A percentile compares a stretch with the other conserved stretches of the same genome.
These are phyloP conservation scores for Trifolium dubium DNA, from an alignment of 306 rosid genomes.

Conservation along the genomic window DNA sequence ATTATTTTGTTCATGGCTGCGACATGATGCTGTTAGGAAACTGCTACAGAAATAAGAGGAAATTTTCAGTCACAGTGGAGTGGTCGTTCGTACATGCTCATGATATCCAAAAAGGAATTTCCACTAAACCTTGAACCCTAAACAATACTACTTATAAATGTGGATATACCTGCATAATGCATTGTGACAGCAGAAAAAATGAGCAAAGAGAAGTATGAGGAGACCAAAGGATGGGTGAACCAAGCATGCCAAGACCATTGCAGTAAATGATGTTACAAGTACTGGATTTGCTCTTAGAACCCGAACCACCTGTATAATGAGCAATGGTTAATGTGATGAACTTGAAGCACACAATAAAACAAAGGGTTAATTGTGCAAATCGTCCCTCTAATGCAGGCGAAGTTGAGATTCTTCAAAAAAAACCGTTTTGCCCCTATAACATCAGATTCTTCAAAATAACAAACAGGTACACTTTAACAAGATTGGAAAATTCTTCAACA, in stretches of 20 bases:
- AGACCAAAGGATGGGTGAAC: slow-evolving; percentile 88
- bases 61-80: slow-evolving; percentile 46
- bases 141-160: slow-evolving; percentile 26
- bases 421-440: too few relatives aligned
- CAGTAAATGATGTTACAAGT: slow-evolving; percentile 66
- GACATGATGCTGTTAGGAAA: slow-evolving; percentile 83
- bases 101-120: slow-evolving; percentile 5
- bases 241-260: slow-evolving; percentile 74
- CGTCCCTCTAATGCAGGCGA: too few relatives aligned
- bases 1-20: slow-evolving; percentile 61
- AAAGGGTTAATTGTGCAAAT: not conserved
- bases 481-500: too few relatives aligned
- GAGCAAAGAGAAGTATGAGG: slow-evolving; percentile 63
- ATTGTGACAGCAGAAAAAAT: slow-evolving; percentile 84
- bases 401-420: too few relatives aligned
- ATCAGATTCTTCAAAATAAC: too few relatives aligned
- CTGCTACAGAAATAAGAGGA: slow-evolving; percentile 63
- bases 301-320: slow-evolving; percentile 68
- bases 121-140: not conserved
- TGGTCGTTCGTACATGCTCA: not conserved
- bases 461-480: too few relatives aligned
- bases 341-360: slow-evolving; percentile 26
- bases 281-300: slow-evolving; percentile 66
- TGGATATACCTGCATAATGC: slow-evolving; percentile 82
- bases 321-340: slow-evolving; percentile 36